Conservation (phyloP, 257 asterid genomes). For the Haberlea rhodopensis region DNA sequence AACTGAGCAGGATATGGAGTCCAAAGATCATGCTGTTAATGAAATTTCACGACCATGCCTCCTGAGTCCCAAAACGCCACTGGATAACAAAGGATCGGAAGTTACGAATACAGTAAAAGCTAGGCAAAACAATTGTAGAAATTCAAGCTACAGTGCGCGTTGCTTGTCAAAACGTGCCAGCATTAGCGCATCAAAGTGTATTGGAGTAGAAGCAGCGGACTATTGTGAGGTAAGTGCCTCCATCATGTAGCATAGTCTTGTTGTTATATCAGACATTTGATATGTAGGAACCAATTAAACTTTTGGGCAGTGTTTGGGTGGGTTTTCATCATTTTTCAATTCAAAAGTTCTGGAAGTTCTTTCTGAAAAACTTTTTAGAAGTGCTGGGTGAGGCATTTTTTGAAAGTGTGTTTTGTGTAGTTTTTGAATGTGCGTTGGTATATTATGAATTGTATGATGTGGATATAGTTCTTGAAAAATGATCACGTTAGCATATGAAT, state of each 20-base stretch:
- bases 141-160: conserved; percentile 69
- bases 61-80: conserved; percentile 53
- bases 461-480: background rate
- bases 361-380: background rate
- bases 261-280: background rate
- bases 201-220: conserved; percentile 59
- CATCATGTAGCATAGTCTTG: background rate
- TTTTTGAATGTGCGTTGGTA: background rate
- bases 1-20: conserved; percentile 41
- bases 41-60: conserved; percentile 51
- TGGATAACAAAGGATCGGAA: conserved; percentile 40
- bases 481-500: background rate
- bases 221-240: conserved; percentile 51
- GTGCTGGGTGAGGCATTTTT: background rate
- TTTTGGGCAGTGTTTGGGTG: background rate
- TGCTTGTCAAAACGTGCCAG: conserved; percentile 82
- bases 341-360: background rate
- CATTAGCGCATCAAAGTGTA: conserved; percentile 75
- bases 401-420: background rate
- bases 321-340: background rate
- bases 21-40: conserved; percentile 38
- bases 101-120: conserved; percentile 34
- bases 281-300: background rate
- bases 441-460: background rate
- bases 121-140: conserved; percentile 41